Evolutionary conservation across 148 eudicot species (phyloP), one percentile per base, ranked within the genome.

Genomic region (Fagopyrum esculentum): DNA sequence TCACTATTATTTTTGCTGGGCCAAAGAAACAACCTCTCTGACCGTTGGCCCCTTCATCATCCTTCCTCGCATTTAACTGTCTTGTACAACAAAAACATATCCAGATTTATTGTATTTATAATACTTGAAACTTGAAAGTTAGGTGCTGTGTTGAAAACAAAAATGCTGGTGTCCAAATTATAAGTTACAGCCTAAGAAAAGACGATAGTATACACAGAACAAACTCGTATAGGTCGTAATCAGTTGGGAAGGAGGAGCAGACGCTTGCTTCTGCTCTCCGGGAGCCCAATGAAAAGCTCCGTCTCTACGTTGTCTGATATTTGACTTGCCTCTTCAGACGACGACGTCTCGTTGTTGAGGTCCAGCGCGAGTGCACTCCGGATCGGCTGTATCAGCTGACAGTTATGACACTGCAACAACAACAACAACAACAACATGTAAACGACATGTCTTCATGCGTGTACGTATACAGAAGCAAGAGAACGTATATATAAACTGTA

Each of bases 291-390:
- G 82, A 87, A 90, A 22, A 90, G 79, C 4, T 87, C 89, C 4
- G 96, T 90, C 81, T 89, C 93, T 40, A 89, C 93, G 49, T 89
- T 91, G 2, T 66, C 71, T 40, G 93, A 87, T 5, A 80, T 82
- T 45, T 89, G 91, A 76, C 88, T 76, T 7, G 82, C 79, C 17
- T 84, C 86, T 29, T 84, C 86, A 0, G 86, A 84, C 22, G 84
- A 82, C 8, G 82, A 74, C 13, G 73, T 72, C 40, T 79, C 88
- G 10, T 76, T 40, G 47, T 1, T 66, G 45, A 66, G 12, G 71
- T 66, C 43, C 46, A 43, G 22, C n/a, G 26, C 4, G 0, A 45
- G 46, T 11, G 17, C 71, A 4, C 4, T 66, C 43, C 43, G 46
- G 6, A 40, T 40, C 30, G 71, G 71, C 1, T 66, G 19, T 22